Evolutionary conservation across 805 yeast species (phyloP).

Genomic region (Hanseniaspora thailandica): DNA sequence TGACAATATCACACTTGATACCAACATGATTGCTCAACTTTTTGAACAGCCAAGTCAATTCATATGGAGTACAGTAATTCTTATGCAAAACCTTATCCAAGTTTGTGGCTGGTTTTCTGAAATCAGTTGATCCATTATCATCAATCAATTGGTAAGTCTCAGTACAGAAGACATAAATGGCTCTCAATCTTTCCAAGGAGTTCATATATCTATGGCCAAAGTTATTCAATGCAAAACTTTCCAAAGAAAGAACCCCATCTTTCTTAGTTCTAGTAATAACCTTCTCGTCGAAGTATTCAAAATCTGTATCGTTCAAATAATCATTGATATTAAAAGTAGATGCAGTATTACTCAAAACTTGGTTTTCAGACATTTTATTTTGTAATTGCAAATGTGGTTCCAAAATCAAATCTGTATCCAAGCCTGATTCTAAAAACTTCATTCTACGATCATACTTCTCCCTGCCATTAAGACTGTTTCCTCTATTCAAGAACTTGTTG

Average conservation of each 20-base stretch:
- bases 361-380: conserved; percentile 39
- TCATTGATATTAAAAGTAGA: conserved; percentile 19
- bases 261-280: conserved; percentile 31
- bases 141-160: conserved; percentile 43
- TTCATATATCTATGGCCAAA: conserved; percentile 42
- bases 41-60: conserved; percentile 65
- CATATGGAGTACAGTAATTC: conserved; percentile 53
- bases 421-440: conserved; percentile 36
- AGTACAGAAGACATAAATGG: conserved; percentile 50
- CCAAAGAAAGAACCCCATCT: conserved; percentile 37
- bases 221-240: conserved; percentile 43
- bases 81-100: conserved; percentile 34
- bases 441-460: conserved; percentile 64
- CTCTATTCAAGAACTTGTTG: conserved; percentile 54
- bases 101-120: conserved; percentile 31
- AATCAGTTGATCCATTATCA: conserved; percentile 30
- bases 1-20: conserved; percentile 61
- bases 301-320: conserved; percentile 26
- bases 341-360: conserved; percentile 23
- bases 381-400: conserved; percentile 46
- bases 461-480: conserved; percentile 52
- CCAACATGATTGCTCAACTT: conserved; percentile 59
- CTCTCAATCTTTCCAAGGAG: conserved; percentile 51
- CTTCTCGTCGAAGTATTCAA: conserved; percentile 35
- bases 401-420: conserved; percentile 48